phyloP scores from a whole-genome alignment of 768 basidiomycete genomes.

The Hygrophorus pudorinus region DNA sequence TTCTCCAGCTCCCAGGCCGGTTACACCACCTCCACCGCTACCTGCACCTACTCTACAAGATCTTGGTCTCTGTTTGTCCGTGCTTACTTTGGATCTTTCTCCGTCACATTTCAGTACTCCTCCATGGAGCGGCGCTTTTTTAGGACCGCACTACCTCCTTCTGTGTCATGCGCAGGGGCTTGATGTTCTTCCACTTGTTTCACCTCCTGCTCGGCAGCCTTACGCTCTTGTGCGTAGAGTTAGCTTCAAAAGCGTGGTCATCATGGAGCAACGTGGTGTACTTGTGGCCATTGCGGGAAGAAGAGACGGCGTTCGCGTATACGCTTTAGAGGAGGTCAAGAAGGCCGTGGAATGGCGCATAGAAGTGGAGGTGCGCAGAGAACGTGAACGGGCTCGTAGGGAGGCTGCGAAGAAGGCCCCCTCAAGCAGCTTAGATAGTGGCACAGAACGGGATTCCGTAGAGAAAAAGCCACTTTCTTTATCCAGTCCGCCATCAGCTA shows the following conservation, averaged over 20 bases:
- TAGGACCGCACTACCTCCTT: constrained; percentile 72
- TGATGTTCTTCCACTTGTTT: constrained; percentile 71
- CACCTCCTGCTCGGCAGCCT: constrained; percentile 66
- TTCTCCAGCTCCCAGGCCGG: constrained; percentile 40
- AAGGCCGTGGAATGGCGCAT: constrained; percentile 84
- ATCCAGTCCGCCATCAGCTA: constrained; percentile 37
- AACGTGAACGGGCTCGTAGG: constrained; percentile 60
- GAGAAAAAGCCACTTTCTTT: constrained; percentile 41
- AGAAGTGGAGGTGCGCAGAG: constrained; percentile 67
- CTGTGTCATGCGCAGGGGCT: constrained; percentile 81
- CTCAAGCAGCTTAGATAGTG: constrained; percentile 23
- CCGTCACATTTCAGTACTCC: constrained; percentile 73
- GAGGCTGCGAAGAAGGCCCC: constrained; percentile 53
- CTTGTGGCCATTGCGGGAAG: constrained; percentile 85
- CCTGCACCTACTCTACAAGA: constrained; percentile 66
- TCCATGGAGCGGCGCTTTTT: constrained; percentile 69
- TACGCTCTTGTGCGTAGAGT: constrained; percentile 78
- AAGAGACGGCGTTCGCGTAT: constrained; percentile 79
- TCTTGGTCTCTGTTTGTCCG: constrained; percentile 62
- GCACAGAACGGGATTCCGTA: constrained; percentile 25
- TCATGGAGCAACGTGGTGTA: constrained; percentile 88
- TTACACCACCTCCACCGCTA: constrained; percentile 63
- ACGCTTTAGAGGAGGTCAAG: constrained; percentile 79
- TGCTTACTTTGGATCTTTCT: constrained; percentile 56
- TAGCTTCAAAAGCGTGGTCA: constrained; percentile 77